Conservation (phyloP, 371 early-diverging fungal species). For the Mortierella sp. region DNA sequence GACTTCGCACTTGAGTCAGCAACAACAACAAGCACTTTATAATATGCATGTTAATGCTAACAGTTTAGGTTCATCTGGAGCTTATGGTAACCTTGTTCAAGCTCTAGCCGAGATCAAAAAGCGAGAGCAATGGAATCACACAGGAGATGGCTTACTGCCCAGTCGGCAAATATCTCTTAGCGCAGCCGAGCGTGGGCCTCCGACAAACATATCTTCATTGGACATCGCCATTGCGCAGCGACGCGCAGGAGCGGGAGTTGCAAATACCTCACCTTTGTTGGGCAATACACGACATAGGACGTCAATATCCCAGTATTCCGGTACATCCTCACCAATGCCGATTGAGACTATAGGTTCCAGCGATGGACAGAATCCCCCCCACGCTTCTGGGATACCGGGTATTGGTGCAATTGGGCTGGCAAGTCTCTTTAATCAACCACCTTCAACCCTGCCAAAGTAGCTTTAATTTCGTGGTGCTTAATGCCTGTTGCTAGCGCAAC, state of each 20-base stretch:
- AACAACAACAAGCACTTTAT: constrained; percentile 41
- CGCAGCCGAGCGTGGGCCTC: not conserved
- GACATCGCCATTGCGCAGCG: not conserved
- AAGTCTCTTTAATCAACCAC: constrained; percentile 6
- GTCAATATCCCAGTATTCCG: too few species aligned
- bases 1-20: constrained; percentile 23
- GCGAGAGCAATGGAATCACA: constrained; percentile 13
- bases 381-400: not conserved
- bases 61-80: constrained; percentile 46
- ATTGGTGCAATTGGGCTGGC: constrained; percentile 9
- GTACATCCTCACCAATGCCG: not conserved
- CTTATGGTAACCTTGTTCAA: constrained; percentile 45
- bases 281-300: not conserved
- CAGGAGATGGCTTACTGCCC: not conserved
- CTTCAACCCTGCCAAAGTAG: not conserved
- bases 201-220: not conserved
- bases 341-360: not conserved
- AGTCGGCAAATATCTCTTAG: constrained; percentile 23
- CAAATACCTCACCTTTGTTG: not conserved
- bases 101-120: constrained; percentile 43
- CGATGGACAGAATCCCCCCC: not conserved
- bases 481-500: too few species aligned
- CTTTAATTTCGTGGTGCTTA: too few species aligned
- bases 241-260: not conserved
- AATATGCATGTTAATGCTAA: constrained; percentile 54